Evolutionary conservation across 768 basidiomycete genomes (phyloP), one percentile per base, ranked within the genome.

Genomic region (Mycena floridula): DNA sequence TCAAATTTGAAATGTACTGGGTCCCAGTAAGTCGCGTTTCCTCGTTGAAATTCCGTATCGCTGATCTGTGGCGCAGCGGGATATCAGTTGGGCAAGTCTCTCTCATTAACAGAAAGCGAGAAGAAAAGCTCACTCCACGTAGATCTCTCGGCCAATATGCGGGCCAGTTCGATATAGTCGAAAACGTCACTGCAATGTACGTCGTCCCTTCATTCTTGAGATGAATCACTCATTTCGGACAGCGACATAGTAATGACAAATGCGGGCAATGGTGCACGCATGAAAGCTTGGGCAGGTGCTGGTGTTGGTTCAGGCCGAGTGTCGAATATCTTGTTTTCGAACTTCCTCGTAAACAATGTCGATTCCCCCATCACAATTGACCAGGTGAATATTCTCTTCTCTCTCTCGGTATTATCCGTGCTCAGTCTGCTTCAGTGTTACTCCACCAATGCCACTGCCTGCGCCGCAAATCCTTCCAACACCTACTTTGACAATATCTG

Each of bases 231-330:
- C n/a, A 18, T 32, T 42, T 40, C 23, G 16, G 30, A 2, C 51
- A 78, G 73, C 35, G 76, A 81, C 52, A 67, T 83, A 49, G 67
- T 61, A 24, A 81, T 82, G 77, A 62, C 70, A 9, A 79, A 81
- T 44, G 77, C 78, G 8, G 66, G 79, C 53, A 83, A 83, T 50
- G 82, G 81, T 1, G 81, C 80, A 1, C 68, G 82, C 25, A 83
- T 83, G 60, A 85, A 85, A 57, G 76, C 79, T 1, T 85, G 73
- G 66, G 81, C 79, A 5, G 82, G 81, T 4, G 65, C 69, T 13
- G 70, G 72, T 42, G 77, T 80, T 23, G 79, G 81, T 4, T 68
- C 72, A 27, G 79, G 78, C 7, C 71, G 77, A 36, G 77, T 79
- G 36, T 69, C 72, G 56, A 79, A 80, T 50, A 60, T 80, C 54